Evolutionary conservation across 73 alveolate genomes (phyloP).

Genomic region (Uronychia setigera): DNA sequence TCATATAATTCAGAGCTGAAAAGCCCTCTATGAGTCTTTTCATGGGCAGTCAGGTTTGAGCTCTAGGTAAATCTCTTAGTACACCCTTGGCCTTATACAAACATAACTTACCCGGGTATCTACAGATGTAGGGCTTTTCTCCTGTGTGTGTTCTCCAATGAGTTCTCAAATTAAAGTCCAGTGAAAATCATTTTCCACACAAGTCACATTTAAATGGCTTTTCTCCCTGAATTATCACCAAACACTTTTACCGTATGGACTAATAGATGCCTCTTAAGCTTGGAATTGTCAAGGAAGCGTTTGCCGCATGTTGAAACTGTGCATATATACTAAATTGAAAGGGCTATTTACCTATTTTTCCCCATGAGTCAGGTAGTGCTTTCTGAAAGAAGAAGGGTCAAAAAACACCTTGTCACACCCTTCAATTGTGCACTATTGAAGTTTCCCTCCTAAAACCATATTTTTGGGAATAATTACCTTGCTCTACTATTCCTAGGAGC

Average conservation of each 20-base stretch:
- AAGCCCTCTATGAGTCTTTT: conserved; percentile 76
- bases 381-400: conserved; percentile 67
- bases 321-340: conserved; percentile 47
- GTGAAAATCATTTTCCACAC: conserved; percentile 84
- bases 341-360: conserved; percentile 54
- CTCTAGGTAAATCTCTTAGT: conserved; percentile 87
- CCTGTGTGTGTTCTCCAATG: conserved; percentile 94
- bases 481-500: too few relatives aligned
- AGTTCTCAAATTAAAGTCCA: conserved; percentile 86
- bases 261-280: conserved; percentile 86
- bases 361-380: conserved; percentile 78
- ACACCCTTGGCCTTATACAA: conserved; percentile 65
- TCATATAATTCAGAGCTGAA: background rate
- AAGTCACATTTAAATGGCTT: conserved; percentile 89
- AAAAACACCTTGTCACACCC: conserved; percentile 65
- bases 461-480: too few relatives aligned
- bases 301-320: conserved; percentile 85
- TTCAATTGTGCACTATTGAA: conserved; percentile 46
- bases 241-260: conserved; percentile 74
- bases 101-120: conserved; percentile 46
- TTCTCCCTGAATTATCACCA: conserved; percentile 67
- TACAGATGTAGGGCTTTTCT: conserved; percentile 91
- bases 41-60: conserved; percentile 89
- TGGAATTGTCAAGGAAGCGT: conserved; percentile 87
- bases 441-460: background rate